Percentiles rank a stretch among this genome's conserved stretches.
Evolutionary conservation across 306 rosid genomes (phyloP).

Genomic region (Luffa acutangula): DNA sequence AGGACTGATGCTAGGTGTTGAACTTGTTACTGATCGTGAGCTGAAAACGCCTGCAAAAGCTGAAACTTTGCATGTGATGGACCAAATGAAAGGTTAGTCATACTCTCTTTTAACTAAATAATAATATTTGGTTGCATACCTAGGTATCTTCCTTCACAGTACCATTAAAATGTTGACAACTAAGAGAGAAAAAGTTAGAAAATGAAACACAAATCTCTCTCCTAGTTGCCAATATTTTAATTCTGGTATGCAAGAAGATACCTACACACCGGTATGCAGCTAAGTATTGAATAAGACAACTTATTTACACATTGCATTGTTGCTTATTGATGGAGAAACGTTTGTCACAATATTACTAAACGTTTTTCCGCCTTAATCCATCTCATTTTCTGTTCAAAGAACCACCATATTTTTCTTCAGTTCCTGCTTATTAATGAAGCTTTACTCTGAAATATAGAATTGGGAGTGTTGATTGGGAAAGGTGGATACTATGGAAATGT

Average conservation of each 20-base stretch:
- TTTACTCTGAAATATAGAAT: conserved; percentile 26
- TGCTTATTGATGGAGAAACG: no score
- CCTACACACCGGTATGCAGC: no score
- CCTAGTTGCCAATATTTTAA: no score
- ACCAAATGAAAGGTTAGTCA: conserved; percentile 64
- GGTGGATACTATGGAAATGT: conserved; percentile 91
- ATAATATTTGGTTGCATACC: no score
- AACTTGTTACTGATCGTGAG: conserved; percentile 66
- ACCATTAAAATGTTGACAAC: no score
- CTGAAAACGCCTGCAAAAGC: conserved; percentile 78
- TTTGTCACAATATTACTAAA: background rate
- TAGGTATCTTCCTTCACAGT: no score
- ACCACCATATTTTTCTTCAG: background rate
- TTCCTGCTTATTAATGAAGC: background rate
- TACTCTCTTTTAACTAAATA: background rate
- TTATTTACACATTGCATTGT: background rate
- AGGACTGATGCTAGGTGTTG: conserved; percentile 87
- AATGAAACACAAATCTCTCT: no score
- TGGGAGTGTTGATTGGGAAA: conserved; percentile 76
- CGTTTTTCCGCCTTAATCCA: background rate
- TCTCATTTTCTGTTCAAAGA: background rate
- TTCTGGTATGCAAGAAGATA: no score
- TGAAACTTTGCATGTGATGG: conserved; percentile 62
- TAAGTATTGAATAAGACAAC: no score
- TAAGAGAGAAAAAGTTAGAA: no score